A percentile compares a stretch with the other conserved stretches of the same genome.
phyloP scores from a whole-genome alignment of 108 stramenopile species.

The Seminavis robusta region DNA sequence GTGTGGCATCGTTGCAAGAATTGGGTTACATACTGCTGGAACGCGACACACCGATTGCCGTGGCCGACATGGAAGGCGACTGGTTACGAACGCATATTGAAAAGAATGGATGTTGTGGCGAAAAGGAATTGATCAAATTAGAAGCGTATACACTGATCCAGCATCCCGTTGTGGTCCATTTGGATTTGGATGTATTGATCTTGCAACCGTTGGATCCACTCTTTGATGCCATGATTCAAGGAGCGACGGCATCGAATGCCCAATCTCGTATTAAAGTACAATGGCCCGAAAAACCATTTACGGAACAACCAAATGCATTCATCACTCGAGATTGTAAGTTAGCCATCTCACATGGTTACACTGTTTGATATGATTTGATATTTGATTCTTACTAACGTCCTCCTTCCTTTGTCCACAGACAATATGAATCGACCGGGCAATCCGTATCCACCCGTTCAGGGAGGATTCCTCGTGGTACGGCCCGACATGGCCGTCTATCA shows the following conservation, averaged over 20 bases:
- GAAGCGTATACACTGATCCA: slow-evolving; percentile 88
- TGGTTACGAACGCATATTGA: slow-evolving; percentile 54
- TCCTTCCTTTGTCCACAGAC: too few relatives aligned
- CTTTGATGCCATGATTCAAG: slow-evolving; percentile 51
- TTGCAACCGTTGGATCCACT: slow-evolving; percentile 77
- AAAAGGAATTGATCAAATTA: slow-evolving; percentile 92
- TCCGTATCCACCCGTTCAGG: slow-evolving; percentile 70
- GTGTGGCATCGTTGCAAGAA: slow-evolving; percentile 27
- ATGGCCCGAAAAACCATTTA: too few relatives aligned
- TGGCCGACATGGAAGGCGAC: slow-evolving; percentile 62
- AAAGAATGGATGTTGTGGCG: slow-evolving; percentile 85
- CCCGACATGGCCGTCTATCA: slow-evolving; percentile 69
- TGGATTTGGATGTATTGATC: slow-evolving; percentile 90
- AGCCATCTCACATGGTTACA: too few relatives aligned
- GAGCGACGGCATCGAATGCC: neutral
- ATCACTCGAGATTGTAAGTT: too few relatives aligned
- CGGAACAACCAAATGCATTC: too few relatives aligned
- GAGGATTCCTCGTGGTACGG: slow-evolving; percentile 88
- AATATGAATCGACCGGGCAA: slow-evolving; percentile 51
- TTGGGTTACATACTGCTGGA: slow-evolving; percentile 60
- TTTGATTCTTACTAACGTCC: too few relatives aligned
- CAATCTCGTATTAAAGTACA: too few relatives aligned
- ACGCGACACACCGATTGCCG: slow-evolving; percentile 58
- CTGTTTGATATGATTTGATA: too few relatives aligned
- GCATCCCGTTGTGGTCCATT: slow-evolving; percentile 89